A percentile compares a stretch with the other conserved stretches of the same genome.
Conservation (phyloP, 208 protist genomes). For the Trypanosoma avium region DNA sequence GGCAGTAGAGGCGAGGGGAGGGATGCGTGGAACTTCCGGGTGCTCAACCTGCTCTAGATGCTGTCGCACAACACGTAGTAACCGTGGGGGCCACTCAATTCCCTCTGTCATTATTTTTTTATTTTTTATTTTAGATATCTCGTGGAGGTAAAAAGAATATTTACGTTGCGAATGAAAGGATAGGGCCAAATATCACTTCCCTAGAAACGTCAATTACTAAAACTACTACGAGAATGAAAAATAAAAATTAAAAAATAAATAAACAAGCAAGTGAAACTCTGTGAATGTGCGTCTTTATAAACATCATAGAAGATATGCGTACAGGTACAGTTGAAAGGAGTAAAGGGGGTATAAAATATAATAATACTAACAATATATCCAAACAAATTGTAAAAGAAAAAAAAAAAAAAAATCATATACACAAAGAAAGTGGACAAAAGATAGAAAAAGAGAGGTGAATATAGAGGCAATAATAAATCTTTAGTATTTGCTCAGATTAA, state of each 20-base stretch:
- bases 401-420: not conserved
- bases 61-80: conserved; percentile 38
- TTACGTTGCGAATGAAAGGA: no score
- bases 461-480: not conserved
- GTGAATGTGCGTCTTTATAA: no score
- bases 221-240: no score
- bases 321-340: not conserved
- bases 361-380: not conserved
- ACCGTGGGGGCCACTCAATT: conserved; percentile 57
- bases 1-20: conserved; percentile 31
- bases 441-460: not conserved
- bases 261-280: no score
- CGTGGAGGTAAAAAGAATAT: no score
- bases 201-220: no score
- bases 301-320: no score
- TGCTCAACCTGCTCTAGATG: conserved; percentile 72
- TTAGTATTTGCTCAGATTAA: no score
- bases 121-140: conserved; percentile 2
- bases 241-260: no score
- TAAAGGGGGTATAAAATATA: conserved; percentile 13
- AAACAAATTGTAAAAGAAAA: conserved; percentile 11
- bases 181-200: no score
- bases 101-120: conserved; percentile 1
- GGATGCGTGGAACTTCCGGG: conserved; percentile 40
- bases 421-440: conserved; percentile 1